Base-by-base conservation (phyloP, 2,329 filamentous ascomycete genomes). In the Hymenoscyphus fraxineus region DNA sequence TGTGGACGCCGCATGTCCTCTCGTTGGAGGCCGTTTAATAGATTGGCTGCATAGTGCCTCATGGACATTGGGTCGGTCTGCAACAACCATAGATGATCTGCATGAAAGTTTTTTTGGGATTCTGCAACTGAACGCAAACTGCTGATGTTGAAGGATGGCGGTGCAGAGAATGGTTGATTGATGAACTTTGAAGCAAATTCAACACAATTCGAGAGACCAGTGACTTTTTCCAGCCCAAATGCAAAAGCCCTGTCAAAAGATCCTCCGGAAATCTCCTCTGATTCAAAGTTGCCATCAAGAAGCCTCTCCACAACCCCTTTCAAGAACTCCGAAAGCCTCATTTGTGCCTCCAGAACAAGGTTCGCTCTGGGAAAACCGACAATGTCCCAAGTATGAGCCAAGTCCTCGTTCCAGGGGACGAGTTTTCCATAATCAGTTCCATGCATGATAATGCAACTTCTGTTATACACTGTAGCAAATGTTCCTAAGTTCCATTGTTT, bases 161-260 rank as follows among this genome's bases (percentile, higher is more conserved):
- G 65, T 6, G 58, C 58, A 31, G 60, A 67, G n/a, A 68, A 68
- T 35, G 65, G 58, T 41, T 68, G 65, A 41, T 68, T 69, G 3
- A 61, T 44, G 44, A 47, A 68, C 12, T n/a, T 31, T 10, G 65
- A 66, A 16, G 57, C 58, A 16, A 66, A 65, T n/a, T 60, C 35
- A 27, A 47, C 35, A n/a, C 19, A 27, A 54, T 16, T 47, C 13
- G 56, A 55, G 6, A 27, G n/a, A 4, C 35, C 38, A 10, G 38
- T 56, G 12, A 13, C 7, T 40, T 54, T 60, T 15, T 22, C 56
- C 7, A 64, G 58, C 19, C 58, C 59, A 35, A 59, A 4, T 13
- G 15, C 47, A 4, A 61, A 22, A 27, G 44, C 27, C 19, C 55
- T 32, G 22, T 16, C 32, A 19, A 58, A 39, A 4, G 19, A 5